Evolutionary conservation across 306 rosid species (phyloP).

Genomic region (Castanopsis chinensis): DNA sequence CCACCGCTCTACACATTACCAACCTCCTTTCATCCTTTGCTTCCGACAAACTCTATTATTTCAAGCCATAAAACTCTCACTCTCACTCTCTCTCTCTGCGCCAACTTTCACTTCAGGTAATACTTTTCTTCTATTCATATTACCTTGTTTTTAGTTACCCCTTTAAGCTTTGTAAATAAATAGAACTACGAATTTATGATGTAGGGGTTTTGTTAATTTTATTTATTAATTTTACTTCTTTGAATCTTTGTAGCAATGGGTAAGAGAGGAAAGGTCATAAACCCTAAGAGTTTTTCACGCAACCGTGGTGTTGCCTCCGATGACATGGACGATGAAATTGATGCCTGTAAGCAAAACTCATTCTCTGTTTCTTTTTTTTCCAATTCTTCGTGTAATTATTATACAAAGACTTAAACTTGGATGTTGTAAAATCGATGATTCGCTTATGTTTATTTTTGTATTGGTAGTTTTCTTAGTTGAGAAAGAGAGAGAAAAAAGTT

Average conservation of each 20-base stretch:
- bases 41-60: too few species aligned
- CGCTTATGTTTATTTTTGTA: not conserved
- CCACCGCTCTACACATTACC: too few species aligned
- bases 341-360: slow-evolving; percentile 53
- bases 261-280: slow-evolving; percentile 46
- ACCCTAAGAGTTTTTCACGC: slow-evolving; percentile 27
- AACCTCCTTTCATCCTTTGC: too few species aligned
- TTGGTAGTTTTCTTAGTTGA: not conserved
- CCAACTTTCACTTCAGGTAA: too few species aligned
- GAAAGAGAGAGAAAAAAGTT: not conserved
- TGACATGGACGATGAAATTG: slow-evolving; percentile 86
- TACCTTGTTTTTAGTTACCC: too few species aligned
- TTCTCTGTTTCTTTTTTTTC: not conserved
- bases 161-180: too few species aligned
- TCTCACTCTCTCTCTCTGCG: too few species aligned
- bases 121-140: too few species aligned
- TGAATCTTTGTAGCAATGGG: slow-evolving; percentile 43
- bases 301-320: slow-evolving; percentile 23
- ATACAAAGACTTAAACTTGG: not conserved
- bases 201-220: too few species aligned
- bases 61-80: too few species aligned
- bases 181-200: too few species aligned
- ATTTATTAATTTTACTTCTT: too few species aligned
- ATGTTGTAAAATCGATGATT: not conserved
- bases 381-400: not conserved